Conservation (phyloP, 106 monocot species). For the Amphibolis antarctica region DNA sequence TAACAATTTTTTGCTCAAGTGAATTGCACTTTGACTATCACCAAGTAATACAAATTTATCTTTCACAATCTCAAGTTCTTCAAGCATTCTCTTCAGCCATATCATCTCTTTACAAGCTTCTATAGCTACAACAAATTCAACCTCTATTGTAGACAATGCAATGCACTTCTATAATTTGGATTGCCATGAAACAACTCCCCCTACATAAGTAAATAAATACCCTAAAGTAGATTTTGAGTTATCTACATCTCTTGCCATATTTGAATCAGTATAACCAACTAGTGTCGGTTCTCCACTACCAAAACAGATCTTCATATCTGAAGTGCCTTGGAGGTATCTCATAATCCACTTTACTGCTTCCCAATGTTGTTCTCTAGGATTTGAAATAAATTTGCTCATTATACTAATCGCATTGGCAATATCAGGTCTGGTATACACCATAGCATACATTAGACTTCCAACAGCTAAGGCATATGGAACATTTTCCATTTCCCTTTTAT, state of each 20-base stretch:
- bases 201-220: constrained; percentile 9
- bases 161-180: constrained; percentile 12
- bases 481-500: background rate
- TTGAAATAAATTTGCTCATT: constrained; percentile 3
- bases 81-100: too few relatives aligned
- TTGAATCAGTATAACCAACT: background rate
- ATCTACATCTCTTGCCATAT: constrained; percentile 8
- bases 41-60: too few relatives aligned
- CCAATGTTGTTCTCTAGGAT: constrained; percentile 1
- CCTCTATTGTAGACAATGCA: constrained; percentile 2
- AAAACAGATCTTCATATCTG: background rate
- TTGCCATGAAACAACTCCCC: constrained; percentile 13
- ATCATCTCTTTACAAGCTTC: constrained; percentile 4
- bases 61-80: too few relatives aligned
- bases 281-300: background rate
- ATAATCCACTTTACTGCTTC: constrained; percentile 4
- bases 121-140: background rate
- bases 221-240: constrained; percentile 1
- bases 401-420: background rate
- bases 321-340: background rate
- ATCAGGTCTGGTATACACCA: constrained; percentile 2
- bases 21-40: too few relatives aligned
- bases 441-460: constrained; percentile 4
- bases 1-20: too few relatives aligned
- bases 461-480: background rate